A percentile compares a stretch with the other conserved stretches of the same genome.
Evolutionary conservation across 129 eudicot species (phyloP).

Genomic region (Mikania micrantha): DNA sequence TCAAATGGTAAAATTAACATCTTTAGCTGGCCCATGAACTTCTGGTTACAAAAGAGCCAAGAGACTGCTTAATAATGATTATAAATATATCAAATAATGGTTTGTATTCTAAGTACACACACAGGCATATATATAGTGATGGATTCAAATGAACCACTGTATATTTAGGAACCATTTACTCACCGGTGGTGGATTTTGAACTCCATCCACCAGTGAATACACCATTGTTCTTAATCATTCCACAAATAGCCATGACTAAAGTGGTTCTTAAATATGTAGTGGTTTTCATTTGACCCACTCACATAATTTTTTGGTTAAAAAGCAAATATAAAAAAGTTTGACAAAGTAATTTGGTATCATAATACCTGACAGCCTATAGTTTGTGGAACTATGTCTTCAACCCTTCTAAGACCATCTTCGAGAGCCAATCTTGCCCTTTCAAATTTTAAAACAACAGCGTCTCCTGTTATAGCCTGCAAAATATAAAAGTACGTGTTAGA

Average conservation of each 20-base stretch:
- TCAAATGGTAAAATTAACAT: too few relatives aligned
- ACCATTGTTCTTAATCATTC: background rate
- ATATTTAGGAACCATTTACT: background rate
- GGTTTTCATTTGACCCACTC: too few relatives aligned
- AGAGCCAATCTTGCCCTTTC: constrained; percentile 87
- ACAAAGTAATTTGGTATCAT: background rate
- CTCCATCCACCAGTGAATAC: background rate
- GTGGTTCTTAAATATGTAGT: too few relatives aligned
- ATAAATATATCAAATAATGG: too few relatives aligned
- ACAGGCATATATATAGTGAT: too few relatives aligned
- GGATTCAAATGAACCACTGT: background rate
- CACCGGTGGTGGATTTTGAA: too few relatives aligned
- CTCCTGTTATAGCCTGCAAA: constrained; percentile 96
- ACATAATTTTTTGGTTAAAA: background rate
- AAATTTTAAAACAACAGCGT: constrained; percentile 77
- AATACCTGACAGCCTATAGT: constrained; percentile 88
- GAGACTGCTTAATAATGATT: too few relatives aligned
- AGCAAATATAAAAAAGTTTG: background rate
- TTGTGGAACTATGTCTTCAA: constrained; percentile 93
- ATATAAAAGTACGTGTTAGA: background rate
- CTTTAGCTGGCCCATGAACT: too few relatives aligned
- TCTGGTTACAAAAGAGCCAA: too few relatives aligned
- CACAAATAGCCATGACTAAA: background rate
- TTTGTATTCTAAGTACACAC: too few relatives aligned
- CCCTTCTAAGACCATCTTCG: constrained; percentile 73